These are phyloP conservation scores for Malassezia cuniculi DNA, from an alignment of 1,284 basidiomycete genomes.

Conservation along the genomic window DNA sequence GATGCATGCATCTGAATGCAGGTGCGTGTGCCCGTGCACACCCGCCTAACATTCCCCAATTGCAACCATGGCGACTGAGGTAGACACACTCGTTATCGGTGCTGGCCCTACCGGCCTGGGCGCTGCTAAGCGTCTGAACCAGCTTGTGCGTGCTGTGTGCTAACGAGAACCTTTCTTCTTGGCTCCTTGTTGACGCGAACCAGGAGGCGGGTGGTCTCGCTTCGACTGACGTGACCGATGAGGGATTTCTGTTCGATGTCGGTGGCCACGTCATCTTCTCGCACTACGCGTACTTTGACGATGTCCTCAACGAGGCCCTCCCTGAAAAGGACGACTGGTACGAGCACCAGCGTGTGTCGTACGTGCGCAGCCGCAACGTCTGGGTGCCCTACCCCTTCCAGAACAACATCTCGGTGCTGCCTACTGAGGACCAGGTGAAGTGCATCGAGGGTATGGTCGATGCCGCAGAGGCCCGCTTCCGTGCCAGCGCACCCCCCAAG, in stretches of 20 bases:
- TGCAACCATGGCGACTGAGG: constrained; percentile 13
- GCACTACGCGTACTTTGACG: constrained; percentile 51
- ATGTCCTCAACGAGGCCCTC: constrained; percentile 49
- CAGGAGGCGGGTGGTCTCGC: constrained; percentile 50
- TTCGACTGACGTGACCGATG: constrained; percentile 48
- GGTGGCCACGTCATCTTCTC: constrained; percentile 53
- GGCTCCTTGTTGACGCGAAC: constrained; percentile 48
- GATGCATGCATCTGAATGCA: too few species aligned
- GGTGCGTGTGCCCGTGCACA: too few species aligned
- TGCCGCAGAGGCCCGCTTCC: constrained; percentile 42
- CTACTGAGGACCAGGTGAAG: constrained; percentile 48
- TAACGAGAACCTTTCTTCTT: constrained; percentile 45
- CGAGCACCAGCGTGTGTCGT: constrained; percentile 50
- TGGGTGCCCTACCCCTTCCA: constrained; percentile 50
- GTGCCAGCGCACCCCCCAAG: constrained; percentile 45
- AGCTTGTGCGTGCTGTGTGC: constrained; percentile 42
- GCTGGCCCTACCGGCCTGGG: constrained; percentile 49
- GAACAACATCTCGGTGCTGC: constrained; percentile 51
- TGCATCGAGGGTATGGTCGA: constrained; percentile 51
- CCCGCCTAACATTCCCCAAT: too few species aligned
- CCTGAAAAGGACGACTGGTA: constrained; percentile 49
- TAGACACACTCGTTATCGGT: constrained; percentile 44
- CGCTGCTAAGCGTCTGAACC: constrained; percentile 50
- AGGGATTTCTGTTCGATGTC: constrained; percentile 52
- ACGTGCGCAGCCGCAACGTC: constrained; percentile 48